phyloP scores from a whole-genome alignment of 371 early-diverging fungal species.

The Mortierella sp. region DNA sequence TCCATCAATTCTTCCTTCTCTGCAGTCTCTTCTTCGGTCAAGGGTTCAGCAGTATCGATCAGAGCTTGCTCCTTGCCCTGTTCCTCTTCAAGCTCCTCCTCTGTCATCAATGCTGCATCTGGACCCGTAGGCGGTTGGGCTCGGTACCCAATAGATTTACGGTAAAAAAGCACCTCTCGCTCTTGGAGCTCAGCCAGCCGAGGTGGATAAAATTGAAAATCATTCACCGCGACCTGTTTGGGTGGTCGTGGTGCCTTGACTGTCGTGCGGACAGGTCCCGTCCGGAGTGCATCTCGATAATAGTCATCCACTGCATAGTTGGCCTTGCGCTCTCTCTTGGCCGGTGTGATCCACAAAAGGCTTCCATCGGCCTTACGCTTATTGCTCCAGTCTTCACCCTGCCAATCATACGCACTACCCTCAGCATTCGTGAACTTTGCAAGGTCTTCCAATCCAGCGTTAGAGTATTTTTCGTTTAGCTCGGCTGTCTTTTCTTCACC shows the following conservation, averaged over 20 bases:
- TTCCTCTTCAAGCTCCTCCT: slow-evolving; percentile 64
- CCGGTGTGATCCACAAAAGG: slow-evolving; percentile 80
- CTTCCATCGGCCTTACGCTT: slow-evolving; percentile 59
- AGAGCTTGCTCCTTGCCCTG: slow-evolving; percentile 78
- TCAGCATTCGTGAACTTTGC: slow-evolving; percentile 72
- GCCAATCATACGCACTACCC: slow-evolving; percentile 89
- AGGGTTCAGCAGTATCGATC: slow-evolving; percentile 86
- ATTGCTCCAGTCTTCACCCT: slow-evolving; percentile 89
- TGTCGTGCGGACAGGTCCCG: slow-evolving; percentile 55
- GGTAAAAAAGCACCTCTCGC: slow-evolving; percentile 72
- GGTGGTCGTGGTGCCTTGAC: slow-evolving; percentile 64
- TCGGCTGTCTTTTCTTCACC: slow-evolving; percentile 91
- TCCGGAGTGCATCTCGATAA: slow-evolving; percentile 78
- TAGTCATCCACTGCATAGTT: slow-evolving; percentile 88
- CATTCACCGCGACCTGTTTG: slow-evolving; percentile 69
- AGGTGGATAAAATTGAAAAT: slow-evolving; percentile 92
- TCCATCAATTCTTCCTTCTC: slow-evolving; percentile 79
- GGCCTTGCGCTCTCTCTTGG: slow-evolving; percentile 84
- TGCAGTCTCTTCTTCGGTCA: slow-evolving; percentile 85
- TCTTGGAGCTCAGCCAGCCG: slow-evolving; percentile 80
- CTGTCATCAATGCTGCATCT: slow-evolving; percentile 44
- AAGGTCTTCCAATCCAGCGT: slow-evolving; percentile 87
- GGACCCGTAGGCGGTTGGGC: slow-evolving; percentile 47
- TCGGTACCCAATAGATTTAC: slow-evolving; percentile 70
- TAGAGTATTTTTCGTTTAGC: slow-evolving; percentile 84